Percentiles rank a stretch among this genome's conserved stretches.
Conservation (phyloP, 306 rosid genomes). For the Myrica gale region DNA sequence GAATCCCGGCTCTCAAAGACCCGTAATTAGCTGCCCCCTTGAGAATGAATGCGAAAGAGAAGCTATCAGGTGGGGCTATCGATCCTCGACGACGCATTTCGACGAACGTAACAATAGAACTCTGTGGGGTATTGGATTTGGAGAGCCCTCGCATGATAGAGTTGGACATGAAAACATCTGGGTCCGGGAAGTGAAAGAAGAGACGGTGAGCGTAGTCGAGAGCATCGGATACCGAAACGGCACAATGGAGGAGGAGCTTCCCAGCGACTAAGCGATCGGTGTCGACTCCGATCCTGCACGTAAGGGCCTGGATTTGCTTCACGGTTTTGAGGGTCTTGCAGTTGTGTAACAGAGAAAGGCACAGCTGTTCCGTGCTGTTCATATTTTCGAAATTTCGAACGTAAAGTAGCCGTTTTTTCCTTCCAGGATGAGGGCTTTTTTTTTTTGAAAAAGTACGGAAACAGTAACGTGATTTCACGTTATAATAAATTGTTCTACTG, state of each 20-base stretch:
- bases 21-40: conserved; percentile 62
- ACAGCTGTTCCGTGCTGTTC: conserved; percentile 36
- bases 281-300: conserved; percentile 46
- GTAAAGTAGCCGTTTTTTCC: background rate
- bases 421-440: too few species aligned
- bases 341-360: conserved; percentile 44
- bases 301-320: conserved; percentile 55
- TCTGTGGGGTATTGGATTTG: conserved; percentile 45
- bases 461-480: too few species aligned
- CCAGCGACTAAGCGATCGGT: conserved; percentile 52
- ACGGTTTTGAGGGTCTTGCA: conserved; percentile 46
- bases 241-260: conserved; percentile 75
- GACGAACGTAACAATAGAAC: conserved; percentile 45
- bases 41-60: conserved; percentile 71
- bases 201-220: conserved; percentile 59
- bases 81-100: conserved; percentile 48
- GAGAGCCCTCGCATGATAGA: conserved; percentile 71
- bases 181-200: conserved; percentile 50
- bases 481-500: too few species aligned
- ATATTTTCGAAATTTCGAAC: conserved; percentile 14
- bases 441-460: too few species aligned
- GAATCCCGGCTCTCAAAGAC: conserved; percentile 44
- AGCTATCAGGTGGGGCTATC: conserved; percentile 50
- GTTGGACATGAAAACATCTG: conserved; percentile 89
- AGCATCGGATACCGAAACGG: conserved; percentile 51